These are phyloP conservation scores for Xylaria arbuscula DNA, from an alignment of 2,329 filamentous ascomycete genomes.

Conservation along the genomic window DNA sequence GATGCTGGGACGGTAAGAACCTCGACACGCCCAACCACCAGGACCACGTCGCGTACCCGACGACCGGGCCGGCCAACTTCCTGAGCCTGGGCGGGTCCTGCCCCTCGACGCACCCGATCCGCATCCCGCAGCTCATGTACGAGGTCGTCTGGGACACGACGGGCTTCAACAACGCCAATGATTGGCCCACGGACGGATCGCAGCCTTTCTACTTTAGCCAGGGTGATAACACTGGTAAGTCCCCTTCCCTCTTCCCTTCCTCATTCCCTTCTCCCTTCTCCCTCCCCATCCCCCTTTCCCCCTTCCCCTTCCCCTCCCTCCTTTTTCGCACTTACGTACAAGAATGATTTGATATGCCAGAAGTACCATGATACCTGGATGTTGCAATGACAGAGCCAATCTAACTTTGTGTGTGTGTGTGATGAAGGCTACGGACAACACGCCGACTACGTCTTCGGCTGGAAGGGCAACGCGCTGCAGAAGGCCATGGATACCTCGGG, in stretches of 20 bases:
- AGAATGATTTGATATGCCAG: too few species aligned
- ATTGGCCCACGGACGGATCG: constrained; percentile 54
- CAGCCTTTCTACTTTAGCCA: constrained; percentile 53
- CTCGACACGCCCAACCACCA: constrained; percentile 61
- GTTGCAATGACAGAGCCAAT: too few species aligned
- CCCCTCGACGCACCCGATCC: constrained; percentile 52
- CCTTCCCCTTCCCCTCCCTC: neutral
- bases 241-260: too few species aligned
- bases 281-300: neutral
- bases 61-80: constrained; percentile 56
- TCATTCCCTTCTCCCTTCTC: too few species aligned
- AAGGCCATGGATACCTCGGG: constrained; percentile 54
- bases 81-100: constrained; percentile 52
- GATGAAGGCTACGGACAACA: constrained; percentile 38
- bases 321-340: too few species aligned
- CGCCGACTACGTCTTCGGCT: constrained; percentile 54
- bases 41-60: constrained; percentile 63
- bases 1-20: constrained; percentile 66
- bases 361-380: too few species aligned
- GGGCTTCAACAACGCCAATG: constrained; percentile 52
- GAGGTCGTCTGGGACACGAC: constrained; percentile 61
- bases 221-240: constrained; percentile 51
- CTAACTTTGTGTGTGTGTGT: too few species aligned
- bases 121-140: constrained; percentile 61
- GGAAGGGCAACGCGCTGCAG: constrained; percentile 46